Percentiles rank a stretch among this genome's conserved stretches.
Conservation (phyloP, 768 basidiomycete species). For the Collybia mongolica region DNA sequence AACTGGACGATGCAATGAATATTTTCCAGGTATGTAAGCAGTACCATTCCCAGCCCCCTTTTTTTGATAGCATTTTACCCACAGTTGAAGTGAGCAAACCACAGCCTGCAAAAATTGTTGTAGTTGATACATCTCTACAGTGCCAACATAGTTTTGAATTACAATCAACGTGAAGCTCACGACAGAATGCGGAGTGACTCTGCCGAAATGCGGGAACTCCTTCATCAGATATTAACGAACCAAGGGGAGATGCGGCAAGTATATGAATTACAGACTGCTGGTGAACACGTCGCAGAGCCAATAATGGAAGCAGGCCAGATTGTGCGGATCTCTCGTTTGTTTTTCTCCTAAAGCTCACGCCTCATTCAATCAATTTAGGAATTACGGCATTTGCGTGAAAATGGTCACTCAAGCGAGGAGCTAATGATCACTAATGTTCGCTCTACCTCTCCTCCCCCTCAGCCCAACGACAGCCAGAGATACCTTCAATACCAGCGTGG, state of each 20-base stretch:
- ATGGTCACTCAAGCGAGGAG: slow-evolving; percentile 1
- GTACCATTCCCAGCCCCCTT: too few species aligned
- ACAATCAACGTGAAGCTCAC: slow-evolving; percentile 25
- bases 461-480: slow-evolving; percentile 25
- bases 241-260: slow-evolving; percentile 35
- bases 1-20: slow-evolving; percentile 40
- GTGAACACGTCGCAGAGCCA: slow-evolving; percentile 37
- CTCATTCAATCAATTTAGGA: slow-evolving; percentile 19
- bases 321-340: slow-evolving; percentile 22
- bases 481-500: slow-evolving; percentile 45
- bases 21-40: slow-evolving; percentile 37
- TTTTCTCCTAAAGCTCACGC: neutral
- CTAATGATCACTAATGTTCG: slow-evolving; percentile 8
- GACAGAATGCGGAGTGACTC: slow-evolving; percentile 27
- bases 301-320: slow-evolving; percentile 56
- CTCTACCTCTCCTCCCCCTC: slow-evolving; percentile 17
- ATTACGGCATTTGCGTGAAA: slow-evolving; percentile 23
- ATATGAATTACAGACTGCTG: slow-evolving; percentile 36
- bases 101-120: neutral
- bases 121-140: slow-evolving; percentile 10
- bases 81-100: slow-evolving; percentile 21
- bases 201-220: slow-evolving; percentile 32
- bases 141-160: slow-evolving; percentile 25
- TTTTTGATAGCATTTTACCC: neutral
- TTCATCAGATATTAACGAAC: slow-evolving; percentile 37